Base-by-base conservation (phyloP, 2,329 filamentous ascomycete genomes). In the Ophiostoma australiae region DNA sequence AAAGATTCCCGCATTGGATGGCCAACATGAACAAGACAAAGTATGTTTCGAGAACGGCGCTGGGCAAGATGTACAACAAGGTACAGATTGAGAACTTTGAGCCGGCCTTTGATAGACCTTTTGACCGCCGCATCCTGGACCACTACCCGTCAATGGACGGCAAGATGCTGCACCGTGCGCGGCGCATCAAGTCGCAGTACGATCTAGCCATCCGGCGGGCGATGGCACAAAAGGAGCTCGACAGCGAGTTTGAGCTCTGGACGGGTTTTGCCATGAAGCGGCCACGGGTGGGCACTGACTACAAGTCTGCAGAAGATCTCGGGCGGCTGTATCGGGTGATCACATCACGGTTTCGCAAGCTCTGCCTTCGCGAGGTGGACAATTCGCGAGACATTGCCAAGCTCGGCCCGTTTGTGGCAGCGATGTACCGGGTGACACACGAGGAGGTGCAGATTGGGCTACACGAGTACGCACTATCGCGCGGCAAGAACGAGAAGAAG, bases 241-340 rank as follows among this genome's bases (percentile, higher is more conserved):
- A 82, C 23, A 97, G 91, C 0, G 95, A 99, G 76, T 97, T 97
- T 74, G 95, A 99, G 79, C 86, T 97, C 13, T 97, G 90, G 89
- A 90, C 93, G 0, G 90, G 92, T 0, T 98, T 97, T 78, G 87
- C 94, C 1, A 83, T 98, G 72, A 85, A 86, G 0, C 92, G 91
- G 76, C 91, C 91, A 10, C 85, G 87, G 0, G 85, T 92, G 35
- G 88, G 87, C 44, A 87, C 85, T 10, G 92, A 95, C 74, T 98
- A 96, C 82, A 97, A 95, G 76, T 87, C 93, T 67, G 89, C 93
- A 68, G 94, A 99, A 78, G 90, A 91, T 20, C 87, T 98, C 41
- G 91, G 91, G 0, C 83, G 84, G 4, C 87, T 94, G 27, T 86
- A 90, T 1, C 82, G 82, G 1, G 82, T 83, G 0, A 81, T 98